Conservation (phyloP, 2,329 filamentous ascomycete genomes). For the Graphium sp. region DNA sequence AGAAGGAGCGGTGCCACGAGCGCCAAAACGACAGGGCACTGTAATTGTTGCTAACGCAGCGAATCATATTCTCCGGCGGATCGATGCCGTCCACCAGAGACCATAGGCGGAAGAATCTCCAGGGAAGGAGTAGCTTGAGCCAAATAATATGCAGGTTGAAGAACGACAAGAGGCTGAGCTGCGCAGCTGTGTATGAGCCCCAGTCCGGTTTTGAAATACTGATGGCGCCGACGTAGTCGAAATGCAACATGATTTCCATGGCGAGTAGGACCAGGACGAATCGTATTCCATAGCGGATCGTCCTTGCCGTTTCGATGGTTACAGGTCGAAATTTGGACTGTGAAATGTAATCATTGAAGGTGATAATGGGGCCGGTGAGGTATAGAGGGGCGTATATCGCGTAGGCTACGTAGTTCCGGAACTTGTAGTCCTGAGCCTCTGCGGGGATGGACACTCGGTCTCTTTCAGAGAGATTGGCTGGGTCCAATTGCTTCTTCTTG, state of each 20-base stretch:
- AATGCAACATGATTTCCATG: slow-evolving; percentile 88
- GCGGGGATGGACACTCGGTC: slow-evolving; percentile 72
- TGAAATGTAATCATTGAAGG: slow-evolving; percentile 94
- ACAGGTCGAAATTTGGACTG: slow-evolving; percentile 61
- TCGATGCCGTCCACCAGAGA: slow-evolving; percentile 78
- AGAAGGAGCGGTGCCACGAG: slow-evolving; percentile 88
- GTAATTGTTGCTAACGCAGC: slow-evolving; percentile 92
- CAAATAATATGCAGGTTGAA: slow-evolving; percentile 97
- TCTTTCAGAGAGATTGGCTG: slow-evolving; percentile 68
- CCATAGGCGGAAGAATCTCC: slow-evolving; percentile 99
- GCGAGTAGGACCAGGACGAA: slow-evolving; percentile 65
- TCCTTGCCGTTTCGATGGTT: slow-evolving; percentile 55
- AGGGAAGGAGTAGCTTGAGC: slow-evolving; percentile 91
- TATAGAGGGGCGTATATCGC: slow-evolving; percentile 85
- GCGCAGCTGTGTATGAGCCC: slow-evolving; percentile 68
- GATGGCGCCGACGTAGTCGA: slow-evolving; percentile 86
- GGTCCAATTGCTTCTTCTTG: slow-evolving; percentile 97
- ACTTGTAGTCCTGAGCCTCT: slow-evolving; percentile 50
- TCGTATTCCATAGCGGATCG: slow-evolving; percentile 64
- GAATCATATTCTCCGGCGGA: slow-evolving; percentile 94
- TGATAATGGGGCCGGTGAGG: slow-evolving; percentile 80
- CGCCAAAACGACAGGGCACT: slow-evolving; percentile 87
- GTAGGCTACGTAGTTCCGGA: slow-evolving; percentile 82
- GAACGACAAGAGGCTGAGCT: slow-evolving; percentile 80
- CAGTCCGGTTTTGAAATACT: slow-evolving; percentile 66